Evolutionary conservation across 1,284 basidiomycete genomes (phyloP), one percentile per base, ranked within the genome.

Genomic region (Cutaneotrichosporon cyanovorans): DNA sequence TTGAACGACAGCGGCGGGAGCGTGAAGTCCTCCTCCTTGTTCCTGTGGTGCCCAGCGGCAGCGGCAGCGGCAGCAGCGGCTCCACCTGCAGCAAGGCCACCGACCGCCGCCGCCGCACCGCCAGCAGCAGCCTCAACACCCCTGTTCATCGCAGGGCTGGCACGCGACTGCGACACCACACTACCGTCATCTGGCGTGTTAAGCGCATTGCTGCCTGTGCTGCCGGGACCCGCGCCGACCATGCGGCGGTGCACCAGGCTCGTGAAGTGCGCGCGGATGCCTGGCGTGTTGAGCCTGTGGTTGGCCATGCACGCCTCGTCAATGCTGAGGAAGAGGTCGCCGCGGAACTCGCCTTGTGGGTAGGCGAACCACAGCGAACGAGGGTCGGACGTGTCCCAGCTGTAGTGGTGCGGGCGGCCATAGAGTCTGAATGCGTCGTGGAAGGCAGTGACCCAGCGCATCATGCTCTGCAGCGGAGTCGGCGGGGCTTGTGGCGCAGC

Each of bases 371-470:
- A 68, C 15, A 72, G 50, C 42, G 62, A 65, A 23, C 44, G 54
- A 0, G 81, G 77, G 66, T 92, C 82, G 16, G 82, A 77, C 49
- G 85, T 85, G 61, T 95, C 85, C 85, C 87, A 95, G 38, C 80
- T 83, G 75, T 91, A 93, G 28, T 76, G 73, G 18, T 79, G 76
- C 2, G 89, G 87, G 33, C 73, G 79, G 30, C 91, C 91, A 66
- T 93, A 92, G 23, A 95, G 75, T 53, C 78, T 77, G 66, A 90
- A 91, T 2, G 83, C 81, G 66, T 93, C 89, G 62, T 93, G 89
- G 40, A 91, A 76, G 15, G 78, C 87, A 49, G 91, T 81, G 44
- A 95, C 75, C 92, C 93, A 98, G 66, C 84, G 85, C 57, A 97
- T 76, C 88, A 97, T 93, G 69, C 92, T 90, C 37, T 79, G 77